Evolutionary conservation across 2,329 filamentous ascomycete genomes (phyloP).

Genomic region (Neofusicoccum kwambonambiense): DNA sequence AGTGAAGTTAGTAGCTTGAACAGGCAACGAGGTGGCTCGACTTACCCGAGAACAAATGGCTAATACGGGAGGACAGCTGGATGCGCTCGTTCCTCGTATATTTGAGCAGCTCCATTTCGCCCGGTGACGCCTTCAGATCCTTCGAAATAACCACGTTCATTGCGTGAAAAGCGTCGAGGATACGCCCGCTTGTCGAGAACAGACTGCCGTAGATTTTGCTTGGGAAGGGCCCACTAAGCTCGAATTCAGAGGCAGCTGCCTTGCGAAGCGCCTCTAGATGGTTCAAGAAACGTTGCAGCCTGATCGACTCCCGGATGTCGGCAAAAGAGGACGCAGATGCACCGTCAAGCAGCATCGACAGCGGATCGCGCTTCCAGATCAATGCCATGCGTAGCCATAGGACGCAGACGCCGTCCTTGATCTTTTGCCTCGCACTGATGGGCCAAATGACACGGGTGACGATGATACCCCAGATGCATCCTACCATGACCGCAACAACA

Average conservation of each 20-base stretch:
- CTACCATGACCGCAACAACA: slow-evolving; percentile 79
- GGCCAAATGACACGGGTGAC: slow-evolving; percentile 91
- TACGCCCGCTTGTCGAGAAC: slow-evolving; percentile 74
- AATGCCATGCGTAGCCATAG: slow-evolving; percentile 92
- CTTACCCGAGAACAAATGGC: slow-evolving; percentile 71
- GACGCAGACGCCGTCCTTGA: slow-evolving; percentile 86
- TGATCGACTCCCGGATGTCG: slow-evolving; percentile 81
- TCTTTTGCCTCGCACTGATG: slow-evolving; percentile 82
- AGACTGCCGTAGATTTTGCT: slow-evolving; percentile 70
- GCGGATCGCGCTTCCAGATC: slow-evolving; percentile 91
- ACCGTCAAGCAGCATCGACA: slow-evolving; percentile 63
- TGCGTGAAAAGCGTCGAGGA: slow-evolving; percentile 91
- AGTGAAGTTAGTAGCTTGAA: neutral
- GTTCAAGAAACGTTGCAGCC: slow-evolving; percentile 75
- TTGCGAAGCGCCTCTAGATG: slow-evolving; percentile 71
- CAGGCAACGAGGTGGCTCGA: slow-evolving; percentile 20
- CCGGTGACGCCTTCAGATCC: slow-evolving; percentile 70
- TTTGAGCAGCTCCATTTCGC: slow-evolving; percentile 76
- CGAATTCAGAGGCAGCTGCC: slow-evolving; percentile 80
- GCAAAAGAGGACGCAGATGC: slow-evolving; percentile 62
- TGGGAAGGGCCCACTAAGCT: slow-evolving; percentile 84
- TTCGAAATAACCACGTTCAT: slow-evolving; percentile 92
- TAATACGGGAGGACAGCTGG: slow-evolving; percentile 82
- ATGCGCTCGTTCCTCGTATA: slow-evolving; percentile 78
- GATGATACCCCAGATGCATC: slow-evolving; percentile 88